Conservation (phyloP, 2,329 filamentous ascomycete species). For the Microsporum audouinii region DNA sequence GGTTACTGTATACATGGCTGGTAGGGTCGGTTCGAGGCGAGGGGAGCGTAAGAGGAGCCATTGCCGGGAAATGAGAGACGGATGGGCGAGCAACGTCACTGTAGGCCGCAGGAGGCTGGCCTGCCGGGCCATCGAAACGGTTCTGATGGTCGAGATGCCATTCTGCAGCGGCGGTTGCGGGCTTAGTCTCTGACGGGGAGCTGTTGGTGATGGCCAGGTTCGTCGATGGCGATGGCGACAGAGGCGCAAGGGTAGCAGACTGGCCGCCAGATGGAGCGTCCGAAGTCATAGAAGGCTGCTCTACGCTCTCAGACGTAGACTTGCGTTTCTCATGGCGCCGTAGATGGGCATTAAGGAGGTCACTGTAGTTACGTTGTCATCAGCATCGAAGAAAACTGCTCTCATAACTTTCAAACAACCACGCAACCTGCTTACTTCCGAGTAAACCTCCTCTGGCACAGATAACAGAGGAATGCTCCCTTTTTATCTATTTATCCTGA, state of each 20-base stretch:
- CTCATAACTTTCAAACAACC: background rate
- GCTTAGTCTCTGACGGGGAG: conserved; percentile 1
- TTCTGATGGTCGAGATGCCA: conserved; percentile 3
- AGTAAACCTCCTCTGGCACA: conserved; percentile 16
- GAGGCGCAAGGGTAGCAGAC: background rate
- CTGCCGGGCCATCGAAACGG: background rate
- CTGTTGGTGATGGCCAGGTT: background rate
- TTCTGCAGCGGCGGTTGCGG: background rate
- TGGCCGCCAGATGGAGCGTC: background rate
- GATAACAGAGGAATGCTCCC: conserved; percentile 15
- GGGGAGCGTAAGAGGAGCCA: conserved; percentile 8
- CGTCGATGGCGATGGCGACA: background rate
- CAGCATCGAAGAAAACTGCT: background rate
- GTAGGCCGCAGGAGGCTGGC: background rate
- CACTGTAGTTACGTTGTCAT: conserved; percentile 8
- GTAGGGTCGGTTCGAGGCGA: conserved; percentile 6
- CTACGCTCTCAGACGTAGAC: conserved; percentile 4
- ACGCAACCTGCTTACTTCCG: conserved; percentile 13
- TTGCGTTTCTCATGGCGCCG: conserved; percentile 16
- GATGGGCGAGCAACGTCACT: background rate
- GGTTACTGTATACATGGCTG: background rate
- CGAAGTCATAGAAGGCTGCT: background rate
- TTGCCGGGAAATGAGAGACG: conserved; percentile 3
- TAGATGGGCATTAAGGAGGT: conserved; percentile 17
- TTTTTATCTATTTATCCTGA: conserved; percentile 13